phyloP scores from a whole-genome alignment of 352 stramenopile genomes.

The Pythium grandisporangium region DNA sequence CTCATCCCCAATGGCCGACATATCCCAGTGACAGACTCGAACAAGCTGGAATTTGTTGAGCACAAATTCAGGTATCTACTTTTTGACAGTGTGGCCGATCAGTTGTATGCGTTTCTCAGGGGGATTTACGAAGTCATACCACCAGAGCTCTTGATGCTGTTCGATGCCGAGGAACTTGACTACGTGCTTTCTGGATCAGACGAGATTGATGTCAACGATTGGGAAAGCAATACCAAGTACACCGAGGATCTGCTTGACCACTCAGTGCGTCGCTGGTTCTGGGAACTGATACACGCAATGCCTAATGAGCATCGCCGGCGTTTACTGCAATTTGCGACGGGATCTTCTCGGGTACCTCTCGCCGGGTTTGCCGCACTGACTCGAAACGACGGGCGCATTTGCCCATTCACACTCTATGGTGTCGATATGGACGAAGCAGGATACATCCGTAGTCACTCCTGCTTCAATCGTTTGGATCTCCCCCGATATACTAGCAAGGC shows the following conservation, averaged over 20 bases:
- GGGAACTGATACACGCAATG: constrained; percentile 76
- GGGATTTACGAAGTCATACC: constrained; percentile 94
- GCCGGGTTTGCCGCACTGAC: constrained; percentile 40
- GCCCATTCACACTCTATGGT: constrained; percentile 50
- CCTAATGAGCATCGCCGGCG: constrained; percentile 34
- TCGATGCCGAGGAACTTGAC: constrained; percentile 94
- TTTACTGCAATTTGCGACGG: constrained; percentile 61
- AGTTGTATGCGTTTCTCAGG: constrained; percentile 72
- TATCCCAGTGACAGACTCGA: constrained; percentile 85
- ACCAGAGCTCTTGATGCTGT: constrained; percentile 85
- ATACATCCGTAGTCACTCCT: constrained; percentile 68
- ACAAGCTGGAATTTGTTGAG: constrained; percentile 86
- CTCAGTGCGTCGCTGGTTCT: constrained; percentile 21
- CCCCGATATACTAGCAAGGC: constrained; percentile 89
- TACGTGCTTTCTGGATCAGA: constrained; percentile 90
- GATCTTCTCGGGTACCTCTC: constrained; percentile 51
- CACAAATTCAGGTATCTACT: constrained; percentile 85
- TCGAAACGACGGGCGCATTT: constrained; percentile 44
- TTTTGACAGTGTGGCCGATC: constrained; percentile 76
- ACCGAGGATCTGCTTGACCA: constrained; percentile 4
- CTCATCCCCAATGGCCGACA: constrained; percentile 22
- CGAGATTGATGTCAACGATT: constrained; percentile 92
- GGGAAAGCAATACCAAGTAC: constrained; percentile 75
- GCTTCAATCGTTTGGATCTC: constrained; percentile 91
- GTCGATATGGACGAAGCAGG: constrained; percentile 4